Conservation (phyloP, 768 basidiomycete species). For the Cyclocybe cylindracea region DNA sequence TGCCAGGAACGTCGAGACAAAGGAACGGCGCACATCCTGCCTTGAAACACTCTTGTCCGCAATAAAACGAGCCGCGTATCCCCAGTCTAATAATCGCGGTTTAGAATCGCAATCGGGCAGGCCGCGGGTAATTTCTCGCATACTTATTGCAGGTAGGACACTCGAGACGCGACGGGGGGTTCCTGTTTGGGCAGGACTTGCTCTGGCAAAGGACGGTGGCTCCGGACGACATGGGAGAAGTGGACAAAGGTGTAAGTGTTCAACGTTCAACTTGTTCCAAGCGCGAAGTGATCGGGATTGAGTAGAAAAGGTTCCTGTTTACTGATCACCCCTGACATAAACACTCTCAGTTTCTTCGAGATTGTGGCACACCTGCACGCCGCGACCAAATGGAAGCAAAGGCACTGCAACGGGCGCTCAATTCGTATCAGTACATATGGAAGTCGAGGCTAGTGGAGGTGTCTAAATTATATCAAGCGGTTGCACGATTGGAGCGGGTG, state of each 20-base stretch:
- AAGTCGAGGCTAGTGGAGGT: background rate
- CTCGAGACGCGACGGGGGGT: slow-evolving; percentile 84
- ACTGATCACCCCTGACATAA: slow-evolving; percentile 13
- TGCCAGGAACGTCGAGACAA: slow-evolving; percentile 11
- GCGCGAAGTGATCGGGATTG: slow-evolving; percentile 3
- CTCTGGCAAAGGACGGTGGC: slow-evolving; percentile 62
- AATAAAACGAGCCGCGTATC: slow-evolving; percentile 86
- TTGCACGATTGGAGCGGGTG: no score
- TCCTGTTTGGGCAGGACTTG: slow-evolving; percentile 70
- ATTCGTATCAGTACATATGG: background rate
- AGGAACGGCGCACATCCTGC: slow-evolving; percentile 70
- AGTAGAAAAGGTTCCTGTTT: slow-evolving; percentile 7
- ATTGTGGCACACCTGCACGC: background rate
- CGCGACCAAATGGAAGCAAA: no score
- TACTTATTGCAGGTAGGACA: slow-evolving; percentile 95
- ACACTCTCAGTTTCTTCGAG: slow-evolving; percentile 2
- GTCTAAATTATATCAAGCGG: no score
- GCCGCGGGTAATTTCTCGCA: slow-evolving; percentile 21
- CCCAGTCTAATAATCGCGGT: slow-evolving; percentile 55
- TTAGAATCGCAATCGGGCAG: slow-evolving; percentile 3
- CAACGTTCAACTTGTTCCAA: background rate
- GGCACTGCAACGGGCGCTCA: background rate
- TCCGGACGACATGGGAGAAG: slow-evolving; percentile 17
- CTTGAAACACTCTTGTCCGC: slow-evolving; percentile 96
- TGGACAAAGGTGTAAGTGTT: background rate